Evolutionary conservation across 2,329 filamentous ascomycete genomes (phyloP).

Genomic region (Colletotrichum camelliae): DNA sequence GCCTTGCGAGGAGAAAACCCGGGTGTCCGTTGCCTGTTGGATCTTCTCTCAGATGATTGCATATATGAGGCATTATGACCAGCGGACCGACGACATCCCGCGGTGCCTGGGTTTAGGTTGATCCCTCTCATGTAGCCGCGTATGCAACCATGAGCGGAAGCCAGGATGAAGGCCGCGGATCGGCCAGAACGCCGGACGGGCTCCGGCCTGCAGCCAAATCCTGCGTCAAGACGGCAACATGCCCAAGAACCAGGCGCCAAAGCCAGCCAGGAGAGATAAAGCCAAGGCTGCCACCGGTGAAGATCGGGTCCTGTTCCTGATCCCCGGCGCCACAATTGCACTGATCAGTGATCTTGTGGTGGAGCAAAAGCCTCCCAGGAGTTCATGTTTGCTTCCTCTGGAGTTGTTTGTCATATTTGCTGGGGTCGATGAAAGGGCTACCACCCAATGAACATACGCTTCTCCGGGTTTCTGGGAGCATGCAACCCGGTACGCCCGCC

Average conservation of each 20-base stretch:
- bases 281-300: neutral
- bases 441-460: neutral
- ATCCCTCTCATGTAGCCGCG: neutral
- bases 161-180: neutral
- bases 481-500: neutral
- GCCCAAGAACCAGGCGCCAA: neutral
- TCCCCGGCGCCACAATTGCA: neutral
- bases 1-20: neutral
- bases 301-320: neutral
- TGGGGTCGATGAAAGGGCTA: neutral
- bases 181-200: neutral
- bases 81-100: neutral
- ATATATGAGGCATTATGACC: neutral
- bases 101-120: neutral
- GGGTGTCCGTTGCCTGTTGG: neutral
- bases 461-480: neutral
- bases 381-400: conserved; percentile 10
- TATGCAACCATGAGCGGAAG: neutral
- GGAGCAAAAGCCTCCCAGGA: neutral
- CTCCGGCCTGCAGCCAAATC: neutral
- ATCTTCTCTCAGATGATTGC: neutral
- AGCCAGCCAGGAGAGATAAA: neutral
- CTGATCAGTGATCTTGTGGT: neutral
- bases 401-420: neutral
- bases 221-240: neutral